These are phyloP conservation scores for Physcomitrium patens DNA, from an alignment of 225 moss, liverwort and hornwort species.

Conservation along the genomic window DNA sequence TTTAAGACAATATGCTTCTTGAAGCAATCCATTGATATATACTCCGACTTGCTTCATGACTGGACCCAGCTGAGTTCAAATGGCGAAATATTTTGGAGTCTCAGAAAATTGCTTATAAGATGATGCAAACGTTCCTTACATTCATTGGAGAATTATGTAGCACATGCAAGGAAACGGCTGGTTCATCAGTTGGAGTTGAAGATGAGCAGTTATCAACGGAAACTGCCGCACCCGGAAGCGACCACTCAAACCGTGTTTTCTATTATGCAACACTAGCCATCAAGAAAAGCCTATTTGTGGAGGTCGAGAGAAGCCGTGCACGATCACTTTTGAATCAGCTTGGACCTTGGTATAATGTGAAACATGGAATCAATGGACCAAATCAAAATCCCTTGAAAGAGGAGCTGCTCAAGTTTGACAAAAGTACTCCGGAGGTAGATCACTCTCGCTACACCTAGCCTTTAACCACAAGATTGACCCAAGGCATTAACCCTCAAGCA, in stretches of 20 bases:
- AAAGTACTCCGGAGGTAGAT: slow-evolving; percentile 23
- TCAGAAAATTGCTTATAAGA: slow-evolving; percentile 6
- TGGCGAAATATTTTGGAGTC: slow-evolving; percentile 13
- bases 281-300: too few species aligned
- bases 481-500: not conserved
- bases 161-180: too few species aligned
- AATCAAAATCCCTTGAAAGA: slow-evolving; percentile 13
- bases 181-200: too few species aligned
- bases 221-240: too few species aligned
- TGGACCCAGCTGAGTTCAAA: slow-evolving; percentile 16
- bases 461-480: not conserved
- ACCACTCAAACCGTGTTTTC: too few species aligned
- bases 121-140: too few species aligned
- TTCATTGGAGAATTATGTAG: too few species aligned
- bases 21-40: slow-evolving; percentile 14
- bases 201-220: too few species aligned
- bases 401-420: slow-evolving; percentile 33
- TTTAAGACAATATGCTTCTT: slow-evolving; percentile 13
- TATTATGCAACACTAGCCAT: too few species aligned
- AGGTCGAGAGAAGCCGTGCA: slow-evolving; percentile 26
- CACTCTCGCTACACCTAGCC: not conserved
- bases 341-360: slow-evolving; percentile 21
- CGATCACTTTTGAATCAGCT: slow-evolving; percentile 38
- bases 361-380: slow-evolving; percentile 1
- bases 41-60: slow-evolving; percentile 17